A percentile compares a stretch with the other conserved stretches of the same genome.
phyloP scores from a whole-genome alignment of 2,329 filamentous ascomycete species.

The Talaromyces pinophilus region DNA sequence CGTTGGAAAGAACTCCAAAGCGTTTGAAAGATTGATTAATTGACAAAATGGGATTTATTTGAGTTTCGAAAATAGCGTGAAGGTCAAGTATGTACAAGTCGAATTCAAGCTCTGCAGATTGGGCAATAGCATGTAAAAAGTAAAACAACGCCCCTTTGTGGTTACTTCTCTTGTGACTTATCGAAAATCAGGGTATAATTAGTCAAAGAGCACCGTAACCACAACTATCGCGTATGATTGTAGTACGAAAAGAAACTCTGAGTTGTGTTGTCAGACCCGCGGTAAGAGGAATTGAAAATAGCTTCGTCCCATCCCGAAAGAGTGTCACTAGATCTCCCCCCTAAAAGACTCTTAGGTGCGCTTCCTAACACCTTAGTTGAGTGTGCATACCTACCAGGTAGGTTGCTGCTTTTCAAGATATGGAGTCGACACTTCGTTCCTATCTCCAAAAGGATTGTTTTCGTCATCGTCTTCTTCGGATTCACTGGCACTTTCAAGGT shows the following conservation, averaged over 20 bases:
- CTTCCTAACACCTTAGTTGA: not conserved
- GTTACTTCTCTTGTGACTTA: not conserved
- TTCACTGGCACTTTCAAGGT: slow-evolving; percentile 33
- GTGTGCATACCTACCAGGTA: slow-evolving; percentile 36
- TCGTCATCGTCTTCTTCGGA: slow-evolving; percentile 69
- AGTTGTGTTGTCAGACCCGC: not conserved
- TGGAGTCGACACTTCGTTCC: slow-evolving; percentile 59
- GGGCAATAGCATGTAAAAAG: not conserved
- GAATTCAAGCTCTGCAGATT: not conserved
- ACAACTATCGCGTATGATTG: not conserved
- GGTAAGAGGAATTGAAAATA: not conserved
- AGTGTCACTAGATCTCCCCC: slow-evolving; percentile 14
- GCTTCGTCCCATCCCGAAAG: not conserved
- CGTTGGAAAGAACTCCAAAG: not conserved
- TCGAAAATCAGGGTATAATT: slow-evolving; percentile 14
- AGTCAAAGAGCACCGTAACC: not conserved
- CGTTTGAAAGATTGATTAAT: not conserved
- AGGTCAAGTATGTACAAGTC: not conserved
- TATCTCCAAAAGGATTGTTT: slow-evolving; percentile 85
- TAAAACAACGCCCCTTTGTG: not conserved
- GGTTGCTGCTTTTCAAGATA: slow-evolving; percentile 35
- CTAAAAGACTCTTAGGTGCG: slow-evolving; percentile 16
- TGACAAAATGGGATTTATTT: not conserved
- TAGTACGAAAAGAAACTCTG: not conserved
- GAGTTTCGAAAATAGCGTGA: not conserved